phyloP scores from a whole-genome alignment of 2,329 filamentous ascomycete species.

The Leptoxyphium fumago region DNA sequence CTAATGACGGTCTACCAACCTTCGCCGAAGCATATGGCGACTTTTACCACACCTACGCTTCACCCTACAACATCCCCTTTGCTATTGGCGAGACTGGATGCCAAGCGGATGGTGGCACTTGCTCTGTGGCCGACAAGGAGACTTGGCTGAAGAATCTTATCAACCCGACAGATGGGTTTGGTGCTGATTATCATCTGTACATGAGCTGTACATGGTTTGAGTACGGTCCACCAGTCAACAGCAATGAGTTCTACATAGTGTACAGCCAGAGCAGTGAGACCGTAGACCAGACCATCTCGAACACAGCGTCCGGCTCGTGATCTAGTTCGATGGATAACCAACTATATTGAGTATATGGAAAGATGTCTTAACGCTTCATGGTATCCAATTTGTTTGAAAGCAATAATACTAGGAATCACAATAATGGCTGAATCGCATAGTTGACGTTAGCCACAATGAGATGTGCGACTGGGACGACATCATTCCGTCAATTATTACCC shows the following conservation, averaged over 20 bases:
- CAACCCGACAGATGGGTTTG: background rate
- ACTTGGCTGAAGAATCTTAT: background rate
- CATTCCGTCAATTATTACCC: too few species aligned
- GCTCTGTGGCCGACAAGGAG: background rate
- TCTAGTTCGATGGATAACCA: too few species aligned
- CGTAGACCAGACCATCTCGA: background rate
- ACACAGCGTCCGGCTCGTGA: background rate
- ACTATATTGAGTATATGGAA: too few species aligned
- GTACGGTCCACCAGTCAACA: background rate
- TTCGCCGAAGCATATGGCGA: constrained; percentile 1
- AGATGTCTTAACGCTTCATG: too few species aligned
- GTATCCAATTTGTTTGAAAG: too few species aligned
- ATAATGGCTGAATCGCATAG: too few species aligned
- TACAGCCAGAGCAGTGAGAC: constrained; percentile 1
- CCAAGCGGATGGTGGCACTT: background rate
- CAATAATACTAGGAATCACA: too few species aligned
- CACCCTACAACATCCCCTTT: constrained; percentile 1
- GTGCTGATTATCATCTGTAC: background rate
- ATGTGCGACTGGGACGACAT: too few species aligned
- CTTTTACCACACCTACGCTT: constrained; percentile 1
- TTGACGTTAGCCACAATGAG: too few species aligned
- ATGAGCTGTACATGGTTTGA: constrained; percentile 1
- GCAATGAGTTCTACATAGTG: background rate
- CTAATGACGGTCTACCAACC: background rate
- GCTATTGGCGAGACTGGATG: constrained; percentile 1